These are phyloP conservation scores for Fusarium torreyae DNA, from an alignment of 2,329 filamentous ascomycete genomes.

Conservation along the genomic window DNA sequence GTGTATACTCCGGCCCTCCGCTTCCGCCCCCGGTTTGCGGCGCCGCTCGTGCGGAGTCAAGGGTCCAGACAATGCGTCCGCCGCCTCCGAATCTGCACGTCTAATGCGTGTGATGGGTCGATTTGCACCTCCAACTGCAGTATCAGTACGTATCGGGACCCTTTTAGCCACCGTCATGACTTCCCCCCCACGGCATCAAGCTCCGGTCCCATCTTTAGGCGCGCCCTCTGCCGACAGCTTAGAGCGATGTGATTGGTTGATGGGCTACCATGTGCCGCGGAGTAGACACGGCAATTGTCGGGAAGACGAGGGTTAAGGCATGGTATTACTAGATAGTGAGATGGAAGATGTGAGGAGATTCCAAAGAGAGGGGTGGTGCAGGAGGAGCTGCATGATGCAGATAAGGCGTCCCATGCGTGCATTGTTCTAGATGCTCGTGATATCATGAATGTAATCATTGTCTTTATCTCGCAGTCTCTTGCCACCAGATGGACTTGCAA, in stretches of 20 bases:
- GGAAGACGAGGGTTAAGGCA: conserved; percentile 41
- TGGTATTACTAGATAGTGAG: neutral
- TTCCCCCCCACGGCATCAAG: neutral
- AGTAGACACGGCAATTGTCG: conserved; percentile 40
- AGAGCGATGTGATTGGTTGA: conserved; percentile 16
- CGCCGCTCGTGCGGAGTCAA: conserved; percentile 35
- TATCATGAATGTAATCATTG: conserved; percentile 34
- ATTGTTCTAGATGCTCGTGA: conserved; percentile 26
- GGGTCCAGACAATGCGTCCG: conserved; percentile 17
- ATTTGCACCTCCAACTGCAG: no score
- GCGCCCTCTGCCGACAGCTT: conserved; percentile 9
- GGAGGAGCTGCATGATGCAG: neutral
- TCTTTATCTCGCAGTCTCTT: conserved; percentile 5
- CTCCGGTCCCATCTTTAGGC: conserved; percentile 35
- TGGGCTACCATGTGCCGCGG: conserved; percentile 21
- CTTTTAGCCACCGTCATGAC: conserved; percentile 20
- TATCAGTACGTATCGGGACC: no score
- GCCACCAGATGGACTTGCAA: neutral
- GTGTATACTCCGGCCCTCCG: conserved; percentile 22
- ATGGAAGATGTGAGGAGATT: conserved; percentile 22
- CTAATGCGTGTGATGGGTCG: conserved; percentile 13
- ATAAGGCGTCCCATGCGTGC: neutral
- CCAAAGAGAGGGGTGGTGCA: conserved; percentile 23
- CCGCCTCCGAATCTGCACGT: conserved; percentile 19
- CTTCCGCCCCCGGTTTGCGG: conserved; percentile 35